phyloP scores from a whole-genome alignment of 2,329 filamentous ascomycete genomes.

The Colletotrichum karsti region DNA sequence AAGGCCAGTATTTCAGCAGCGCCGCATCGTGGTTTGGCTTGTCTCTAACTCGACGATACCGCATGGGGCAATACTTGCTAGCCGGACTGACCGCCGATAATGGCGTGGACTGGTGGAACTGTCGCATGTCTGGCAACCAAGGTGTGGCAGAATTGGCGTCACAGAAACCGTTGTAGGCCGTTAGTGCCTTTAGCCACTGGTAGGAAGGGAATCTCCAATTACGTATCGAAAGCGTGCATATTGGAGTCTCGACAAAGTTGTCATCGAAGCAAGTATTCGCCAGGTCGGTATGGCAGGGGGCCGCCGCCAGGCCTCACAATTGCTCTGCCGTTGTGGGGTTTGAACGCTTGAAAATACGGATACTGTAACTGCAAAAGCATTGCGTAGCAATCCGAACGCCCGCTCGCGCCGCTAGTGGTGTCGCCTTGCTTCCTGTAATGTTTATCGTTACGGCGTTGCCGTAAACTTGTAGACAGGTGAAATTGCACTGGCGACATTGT shows the following conservation, averaged over 20 bases:
- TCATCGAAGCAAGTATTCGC: background rate
- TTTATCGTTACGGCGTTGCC: conserved; percentile 5
- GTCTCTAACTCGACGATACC: background rate
- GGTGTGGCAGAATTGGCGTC: conserved; percentile 6
- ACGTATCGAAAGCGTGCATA: background rate
- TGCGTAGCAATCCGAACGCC: conserved; percentile 20
- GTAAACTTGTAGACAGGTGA: background rate
- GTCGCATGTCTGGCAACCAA: background rate
- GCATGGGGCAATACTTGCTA: background rate
- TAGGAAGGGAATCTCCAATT: conserved; percentile 2
- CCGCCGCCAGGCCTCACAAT: background rate
- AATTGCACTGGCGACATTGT: background rate
- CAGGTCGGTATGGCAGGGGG: background rate
- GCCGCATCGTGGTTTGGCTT: background rate
- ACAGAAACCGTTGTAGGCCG: background rate
- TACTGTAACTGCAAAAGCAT: conserved; percentile 11
- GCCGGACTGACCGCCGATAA: conserved; percentile 3
- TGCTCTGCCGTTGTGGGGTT: background rate
- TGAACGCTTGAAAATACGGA: background rate
- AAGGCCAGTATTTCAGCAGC: background rate
- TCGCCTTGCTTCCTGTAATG: conserved; percentile 14
- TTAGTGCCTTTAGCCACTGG: background rate
- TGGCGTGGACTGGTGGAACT: conserved; percentile 12
- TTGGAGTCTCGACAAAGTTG: too few species aligned
- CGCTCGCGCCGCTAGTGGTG: conserved; percentile 18